Conservation (phyloP, 768 basidiomycete genomes). For the Tricholoma saponaceum region DNA sequence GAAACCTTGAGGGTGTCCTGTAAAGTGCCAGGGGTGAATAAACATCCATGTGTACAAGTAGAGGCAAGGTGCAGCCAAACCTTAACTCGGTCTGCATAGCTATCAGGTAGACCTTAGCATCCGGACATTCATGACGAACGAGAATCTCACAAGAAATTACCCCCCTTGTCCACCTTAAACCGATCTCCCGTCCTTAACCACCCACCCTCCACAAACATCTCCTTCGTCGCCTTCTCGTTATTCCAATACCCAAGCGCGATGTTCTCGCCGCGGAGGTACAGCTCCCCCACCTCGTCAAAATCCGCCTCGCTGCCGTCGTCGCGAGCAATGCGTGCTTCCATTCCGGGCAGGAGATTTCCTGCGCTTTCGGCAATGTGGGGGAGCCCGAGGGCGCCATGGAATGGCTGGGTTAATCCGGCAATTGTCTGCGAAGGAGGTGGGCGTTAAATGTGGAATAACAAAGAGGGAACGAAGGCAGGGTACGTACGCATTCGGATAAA, state of each 20-base stretch:
- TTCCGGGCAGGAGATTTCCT: slow-evolving; percentile 59
- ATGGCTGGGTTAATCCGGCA: slow-evolving; percentile 38
- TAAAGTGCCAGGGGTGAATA: background rate
- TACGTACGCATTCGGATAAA: slow-evolving; percentile 61
- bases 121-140: background rate
- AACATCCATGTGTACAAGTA: background rate
- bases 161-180: slow-evolving; percentile 56
- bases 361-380: slow-evolving; percentile 38
- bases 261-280: slow-evolving; percentile 42
- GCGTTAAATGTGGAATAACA: background rate
- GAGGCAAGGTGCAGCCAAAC: slow-evolving; percentile 25
- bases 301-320: slow-evolving; percentile 55
- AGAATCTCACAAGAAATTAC: slow-evolving; percentile 60
- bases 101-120: slow-evolving; percentile 19
- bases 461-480: background rate
- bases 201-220: slow-evolving; percentile 59
- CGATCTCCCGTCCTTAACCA: slow-evolving; percentile 78
- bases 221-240: slow-evolving; percentile 59
- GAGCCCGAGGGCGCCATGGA: slow-evolving; percentile 42
- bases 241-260: slow-evolving; percentile 70
- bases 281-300: slow-evolving; percentile 48
- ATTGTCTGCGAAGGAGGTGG: slow-evolving; percentile 39
- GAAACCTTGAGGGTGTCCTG: slow-evolving; percentile 81
- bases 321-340: slow-evolving; percentile 59
- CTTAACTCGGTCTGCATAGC: slow-evolving; percentile 77